Percentiles rank a stretch among this genome's conserved stretches.
Evolutionary conservation across 805 yeast genomes (phyloP).

Genomic region (Cephaloascus fragrans): DNA sequence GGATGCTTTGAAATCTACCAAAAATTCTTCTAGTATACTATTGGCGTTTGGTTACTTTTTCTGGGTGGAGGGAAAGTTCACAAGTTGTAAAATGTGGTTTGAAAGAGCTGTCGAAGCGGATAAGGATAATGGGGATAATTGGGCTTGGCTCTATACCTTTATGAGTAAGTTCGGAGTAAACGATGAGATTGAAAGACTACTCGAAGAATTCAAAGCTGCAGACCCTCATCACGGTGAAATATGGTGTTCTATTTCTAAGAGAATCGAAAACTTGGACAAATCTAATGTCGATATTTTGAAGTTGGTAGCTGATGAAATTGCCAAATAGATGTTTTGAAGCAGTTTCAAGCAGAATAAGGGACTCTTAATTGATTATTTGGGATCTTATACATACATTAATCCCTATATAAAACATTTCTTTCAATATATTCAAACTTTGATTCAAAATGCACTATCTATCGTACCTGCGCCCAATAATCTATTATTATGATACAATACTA

Average conservation of each 20-base stretch:
- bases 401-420: too few species aligned
- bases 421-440: not conserved
- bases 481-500: constrained; percentile 62
- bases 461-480: constrained; percentile 74
- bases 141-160: constrained; percentile 56
- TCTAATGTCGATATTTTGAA: not conserved
- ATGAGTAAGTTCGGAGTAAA: constrained; percentile 24
- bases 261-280: not conserved
- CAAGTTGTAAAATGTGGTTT: constrained; percentile 66
- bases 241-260: constrained; percentile 28
- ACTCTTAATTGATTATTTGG: too few species aligned
- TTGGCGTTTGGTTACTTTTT: constrained; percentile 58
- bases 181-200: constrained; percentile 24
- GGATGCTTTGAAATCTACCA: constrained; percentile 62
- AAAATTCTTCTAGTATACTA: constrained; percentile 49
- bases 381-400: too few species aligned
- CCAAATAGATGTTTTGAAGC: not conserved
- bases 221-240: constrained; percentile 53
- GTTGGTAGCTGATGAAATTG: not conserved
- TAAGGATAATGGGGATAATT: constrained; percentile 60
- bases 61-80: constrained; percentile 52
- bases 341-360: too few species aligned
- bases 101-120: constrained; percentile 54
- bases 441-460: too few species aligned
- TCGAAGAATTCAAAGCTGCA: constrained; percentile 24